Conservation (phyloP, 2,329 filamentous ascomycete species). For the Alternaria triticina region DNA sequence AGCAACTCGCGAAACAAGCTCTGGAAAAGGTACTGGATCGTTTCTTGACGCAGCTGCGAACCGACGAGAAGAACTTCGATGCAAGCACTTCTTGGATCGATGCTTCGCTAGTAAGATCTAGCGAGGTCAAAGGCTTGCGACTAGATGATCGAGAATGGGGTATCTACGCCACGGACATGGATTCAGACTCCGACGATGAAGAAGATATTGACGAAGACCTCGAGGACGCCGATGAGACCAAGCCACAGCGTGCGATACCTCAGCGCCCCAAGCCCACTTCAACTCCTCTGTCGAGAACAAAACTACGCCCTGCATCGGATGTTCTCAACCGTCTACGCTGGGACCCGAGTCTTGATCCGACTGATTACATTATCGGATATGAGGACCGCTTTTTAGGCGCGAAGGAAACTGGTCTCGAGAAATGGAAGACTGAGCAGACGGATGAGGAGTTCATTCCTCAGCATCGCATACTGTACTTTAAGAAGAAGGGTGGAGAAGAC, state of each 20-base stretch:
- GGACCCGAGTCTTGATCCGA: slow-evolving; percentile 54
- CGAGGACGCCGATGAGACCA: slow-evolving; percentile 13
- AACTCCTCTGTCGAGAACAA: slow-evolving; percentile 31
- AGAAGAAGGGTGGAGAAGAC: slow-evolving; percentile 42
- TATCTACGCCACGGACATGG: slow-evolving; percentile 53
- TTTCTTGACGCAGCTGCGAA: slow-evolving; percentile 45
- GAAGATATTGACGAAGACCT: slow-evolving; percentile 22
- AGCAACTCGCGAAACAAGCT: slow-evolving; percentile 51
- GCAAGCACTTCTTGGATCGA: slow-evolving; percentile 44
- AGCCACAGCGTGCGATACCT: slow-evolving; percentile 22
- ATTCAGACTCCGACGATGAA: slow-evolving; percentile 48
- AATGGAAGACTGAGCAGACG: slow-evolving; percentile 62
- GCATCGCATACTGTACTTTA: slow-evolving; percentile 61
- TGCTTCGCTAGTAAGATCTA: slow-evolving; percentile 37
- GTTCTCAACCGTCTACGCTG: slow-evolving; percentile 58
- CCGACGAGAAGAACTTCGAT: slow-evolving; percentile 47
- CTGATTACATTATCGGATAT: slow-evolving; percentile 60
- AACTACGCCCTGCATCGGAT: slow-evolving; percentile 50
- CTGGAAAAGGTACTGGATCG: slow-evolving; percentile 49
- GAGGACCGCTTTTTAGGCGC: slow-evolving; percentile 60
- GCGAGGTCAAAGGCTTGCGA: slow-evolving; percentile 49
- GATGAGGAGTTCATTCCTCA: slow-evolving; percentile 64
- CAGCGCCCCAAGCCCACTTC: slow-evolving; percentile 22
- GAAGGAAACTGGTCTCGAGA: slow-evolving; percentile 55
- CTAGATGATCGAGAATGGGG: slow-evolving; percentile 61